Evolutionary conservation across 106 monocot genomes (phyloP).

Genomic region (Allium sativum): DNA sequence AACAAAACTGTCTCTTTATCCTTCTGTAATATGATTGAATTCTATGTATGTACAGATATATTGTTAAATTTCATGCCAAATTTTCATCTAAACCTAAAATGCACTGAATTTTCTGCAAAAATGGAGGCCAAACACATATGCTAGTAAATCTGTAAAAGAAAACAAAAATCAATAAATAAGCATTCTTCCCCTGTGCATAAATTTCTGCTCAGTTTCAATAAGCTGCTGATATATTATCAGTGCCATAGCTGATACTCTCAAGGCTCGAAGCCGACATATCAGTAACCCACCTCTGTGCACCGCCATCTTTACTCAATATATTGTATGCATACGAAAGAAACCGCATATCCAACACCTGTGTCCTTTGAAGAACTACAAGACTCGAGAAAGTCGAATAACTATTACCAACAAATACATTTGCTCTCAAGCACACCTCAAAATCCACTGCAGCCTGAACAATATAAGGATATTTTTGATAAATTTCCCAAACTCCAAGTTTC

Average conservation of each 20-base stretch:
- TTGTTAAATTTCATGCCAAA: no score
- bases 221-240: slow-evolving; percentile 42
- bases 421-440: slow-evolving; percentile 72
- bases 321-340: slow-evolving; percentile 83
- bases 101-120: no score
- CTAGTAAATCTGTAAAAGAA: no score
- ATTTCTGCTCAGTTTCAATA: no score
- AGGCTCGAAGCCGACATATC: slow-evolving; percentile 68
- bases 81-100: no score
- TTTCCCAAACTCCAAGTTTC: slow-evolving; percentile 62
- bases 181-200: no score
- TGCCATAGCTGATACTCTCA: slow-evolving; percentile 72
- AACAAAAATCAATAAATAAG: no score
- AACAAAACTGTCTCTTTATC: no score
- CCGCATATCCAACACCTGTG: slow-evolving; percentile 26
- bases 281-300: slow-evolving; percentile 69
- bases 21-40: no score
- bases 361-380: slow-evolving; percentile 69
- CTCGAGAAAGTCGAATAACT: slow-evolving; percentile 94
- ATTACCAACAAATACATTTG: slow-evolving; percentile 83
- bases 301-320: slow-evolving; percentile 38
- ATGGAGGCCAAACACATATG: no score
- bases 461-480: slow-evolving; percentile 65
- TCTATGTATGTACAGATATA: no score
- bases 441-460: slow-evolving; percentile 88